Evolutionary conservation across 495 filamentous ascomycete genomes (phyloP).

Genomic region (Aspergillus baeticus): DNA sequence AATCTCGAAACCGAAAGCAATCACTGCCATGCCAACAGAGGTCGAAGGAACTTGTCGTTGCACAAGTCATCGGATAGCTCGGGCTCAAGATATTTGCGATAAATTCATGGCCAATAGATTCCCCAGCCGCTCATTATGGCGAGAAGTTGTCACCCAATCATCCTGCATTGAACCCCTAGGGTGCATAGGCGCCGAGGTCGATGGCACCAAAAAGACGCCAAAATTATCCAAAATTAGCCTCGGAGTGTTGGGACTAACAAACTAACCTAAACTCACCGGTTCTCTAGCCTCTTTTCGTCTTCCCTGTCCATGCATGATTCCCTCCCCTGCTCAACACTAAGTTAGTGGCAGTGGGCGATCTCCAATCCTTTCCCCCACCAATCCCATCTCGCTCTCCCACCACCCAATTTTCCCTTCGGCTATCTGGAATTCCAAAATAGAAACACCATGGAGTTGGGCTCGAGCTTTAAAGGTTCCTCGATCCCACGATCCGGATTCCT

Average conservation of each 20-base stretch:
- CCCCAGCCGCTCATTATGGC: conserved; percentile 12
- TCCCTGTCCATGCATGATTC: conserved; percentile 15
- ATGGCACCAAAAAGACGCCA: conserved; percentile 9
- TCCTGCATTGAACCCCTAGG: not conserved
- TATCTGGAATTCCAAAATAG: conserved; percentile 24
- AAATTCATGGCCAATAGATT: conserved; percentile 15
- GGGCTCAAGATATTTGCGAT: conserved; percentile 11
- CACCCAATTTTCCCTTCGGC: conserved; percentile 20
- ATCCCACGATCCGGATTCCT: conserved; percentile 27
- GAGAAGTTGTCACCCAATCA: conserved; percentile 15
- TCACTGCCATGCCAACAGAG: not conserved
- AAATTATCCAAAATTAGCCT: conserved; percentile 31
- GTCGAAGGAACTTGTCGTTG: conserved; percentile 4
- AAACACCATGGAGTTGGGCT: conserved; percentile 22
- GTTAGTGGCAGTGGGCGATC: conserved; percentile 15
- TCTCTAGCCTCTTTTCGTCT: conserved; percentile 6
- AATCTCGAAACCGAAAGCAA: conserved; percentile 8
- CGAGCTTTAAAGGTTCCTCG: conserved; percentile 25
- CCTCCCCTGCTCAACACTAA: conserved; percentile 12
- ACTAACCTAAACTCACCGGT: conserved; percentile 15
- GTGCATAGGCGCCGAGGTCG: conserved; percentile 21
- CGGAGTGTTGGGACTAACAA: conserved; percentile 12
- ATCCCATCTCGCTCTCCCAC: conserved; percentile 15
- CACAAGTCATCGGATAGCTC: conserved; percentile 10
- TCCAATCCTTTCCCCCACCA: conserved; percentile 14